phyloP scores from a whole-genome alignment of 1,139 yeast genomes.

The Saccharomycopsis hybrid region DNA sequence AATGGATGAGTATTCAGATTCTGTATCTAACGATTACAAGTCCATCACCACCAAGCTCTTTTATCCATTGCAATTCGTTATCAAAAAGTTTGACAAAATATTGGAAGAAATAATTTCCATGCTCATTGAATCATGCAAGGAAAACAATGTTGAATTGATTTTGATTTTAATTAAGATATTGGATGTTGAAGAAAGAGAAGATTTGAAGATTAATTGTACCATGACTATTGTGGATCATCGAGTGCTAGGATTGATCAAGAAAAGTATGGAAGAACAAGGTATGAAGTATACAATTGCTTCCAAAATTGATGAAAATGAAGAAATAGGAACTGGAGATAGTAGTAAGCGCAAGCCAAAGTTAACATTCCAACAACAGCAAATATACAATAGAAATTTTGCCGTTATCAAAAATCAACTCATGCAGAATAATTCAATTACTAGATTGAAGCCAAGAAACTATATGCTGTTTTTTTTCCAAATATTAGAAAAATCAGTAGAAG shows the following conservation, averaged over 20 bases:
- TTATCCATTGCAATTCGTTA: slow-evolving; percentile 41
- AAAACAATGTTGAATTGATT: slow-evolving; percentile 60
- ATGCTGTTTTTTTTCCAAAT: slow-evolving; percentile 56
- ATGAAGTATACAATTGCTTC: slow-evolving; percentile 19
- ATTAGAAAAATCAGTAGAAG: slow-evolving; percentile 54
- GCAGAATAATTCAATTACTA: slow-evolving; percentile 24
- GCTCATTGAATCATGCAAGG: slow-evolving; percentile 63
- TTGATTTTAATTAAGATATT: slow-evolving; percentile 70
- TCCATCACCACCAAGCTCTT: slow-evolving; percentile 61
- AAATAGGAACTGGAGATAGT: no score
- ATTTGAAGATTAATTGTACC: slow-evolving; percentile 43
- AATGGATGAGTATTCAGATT: slow-evolving; percentile 46
- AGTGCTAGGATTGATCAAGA: slow-evolving; percentile 20
- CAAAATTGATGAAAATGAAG: slow-evolving; percentile 17
- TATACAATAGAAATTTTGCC: slow-evolving; percentile 19
- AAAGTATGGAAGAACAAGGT: slow-evolving; percentile 21
- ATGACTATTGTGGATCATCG: slow-evolving; percentile 21
- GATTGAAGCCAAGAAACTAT: slow-evolving; percentile 55
- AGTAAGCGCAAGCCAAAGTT: slow-evolving; percentile 11
- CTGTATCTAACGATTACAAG: slow-evolving; percentile 62
- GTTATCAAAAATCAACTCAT: slow-evolving; percentile 18
- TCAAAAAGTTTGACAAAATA: slow-evolving; percentile 61
- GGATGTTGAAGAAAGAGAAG: slow-evolving; percentile 76
- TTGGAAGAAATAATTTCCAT: slow-evolving; percentile 55
- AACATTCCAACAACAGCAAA: slow-evolving; percentile 21